phyloP scores from a whole-genome alignment of 208 protist species.

The Acanthamoeba lenticulata region DNA sequence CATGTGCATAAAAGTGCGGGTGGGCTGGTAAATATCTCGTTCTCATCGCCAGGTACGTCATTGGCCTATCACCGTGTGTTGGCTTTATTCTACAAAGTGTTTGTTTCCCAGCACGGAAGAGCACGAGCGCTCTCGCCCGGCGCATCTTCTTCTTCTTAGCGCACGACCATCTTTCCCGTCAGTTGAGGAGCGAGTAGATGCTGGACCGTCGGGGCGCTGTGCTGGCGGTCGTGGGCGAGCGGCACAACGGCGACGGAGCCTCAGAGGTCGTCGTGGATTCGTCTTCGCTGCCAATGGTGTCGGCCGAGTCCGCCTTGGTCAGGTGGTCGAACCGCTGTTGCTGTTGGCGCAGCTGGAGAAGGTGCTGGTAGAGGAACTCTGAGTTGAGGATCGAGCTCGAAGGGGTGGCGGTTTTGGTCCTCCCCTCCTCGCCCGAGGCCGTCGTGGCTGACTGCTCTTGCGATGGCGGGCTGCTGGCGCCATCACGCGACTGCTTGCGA shows the following conservation, averaged over 20 bases:
- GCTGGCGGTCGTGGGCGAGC: neutral
- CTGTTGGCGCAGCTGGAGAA: neutral
- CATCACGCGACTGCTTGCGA: neutral
- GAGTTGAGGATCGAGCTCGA: neutral
- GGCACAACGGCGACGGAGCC: neutral
- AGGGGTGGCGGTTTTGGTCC: neutral
- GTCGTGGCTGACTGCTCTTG: neutral
- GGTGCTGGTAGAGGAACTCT: neutral
- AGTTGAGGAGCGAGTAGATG: constrained; percentile 24
- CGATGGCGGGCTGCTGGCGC: neutral
- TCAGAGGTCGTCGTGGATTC: neutral
- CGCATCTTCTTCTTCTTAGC: too few relatives aligned
- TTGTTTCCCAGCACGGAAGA: too few relatives aligned
- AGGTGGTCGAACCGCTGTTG: neutral
- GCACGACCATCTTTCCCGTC: neutral
- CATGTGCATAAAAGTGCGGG: too few relatives aligned
- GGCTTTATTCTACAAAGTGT: neutral
- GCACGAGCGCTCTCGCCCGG: neutral
- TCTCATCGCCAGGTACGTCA: too few relatives aligned
- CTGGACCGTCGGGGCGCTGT: neutral
- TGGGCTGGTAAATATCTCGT: too few relatives aligned
- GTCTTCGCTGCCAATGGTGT: neutral
- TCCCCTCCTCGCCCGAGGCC: neutral
- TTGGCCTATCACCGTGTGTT: too few relatives aligned
- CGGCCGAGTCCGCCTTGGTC: neutral